phyloP scores from a whole-genome alignment of 2,329 filamentous ascomycete species.

The Cylindrodendrum hubeiense region DNA sequence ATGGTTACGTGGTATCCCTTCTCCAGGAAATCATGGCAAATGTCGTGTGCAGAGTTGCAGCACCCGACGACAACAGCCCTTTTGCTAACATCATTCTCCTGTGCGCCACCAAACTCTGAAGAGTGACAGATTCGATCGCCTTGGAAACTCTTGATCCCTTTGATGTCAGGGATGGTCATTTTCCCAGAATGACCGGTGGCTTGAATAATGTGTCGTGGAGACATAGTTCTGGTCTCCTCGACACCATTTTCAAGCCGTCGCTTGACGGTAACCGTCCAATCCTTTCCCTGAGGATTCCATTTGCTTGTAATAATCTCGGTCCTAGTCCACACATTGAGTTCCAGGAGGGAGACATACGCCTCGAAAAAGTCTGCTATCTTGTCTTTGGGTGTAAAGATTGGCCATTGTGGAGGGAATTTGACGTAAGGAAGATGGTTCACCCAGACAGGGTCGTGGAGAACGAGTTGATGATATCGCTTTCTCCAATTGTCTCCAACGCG shows the following conservation, averaged over 20 bases:
- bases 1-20: conserved; percentile 76
- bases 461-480: conserved; percentile 71
- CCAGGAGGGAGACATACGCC: conserved; percentile 72
- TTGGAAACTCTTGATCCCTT: conserved; percentile 55
- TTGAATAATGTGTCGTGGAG: conserved; percentile 73
- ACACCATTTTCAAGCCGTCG: conserved; percentile 58
- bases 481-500: conserved; percentile 75
- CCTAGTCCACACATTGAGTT: conserved; percentile 75
- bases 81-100: conserved; percentile 59
- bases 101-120: conserved; percentile 66
- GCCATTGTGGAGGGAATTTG: conserved; percentile 74
- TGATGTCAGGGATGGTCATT: conserved; percentile 68
- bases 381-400: conserved; percentile 79
- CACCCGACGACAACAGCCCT: conserved; percentile 74
- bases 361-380: conserved; percentile 79
- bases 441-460: conserved; percentile 76
- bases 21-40: conserved; percentile 74
- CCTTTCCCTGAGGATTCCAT: conserved; percentile 62
- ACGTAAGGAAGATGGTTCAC: conserved; percentile 74
- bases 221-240: conserved; percentile 63
- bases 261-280: conserved; percentile 68
- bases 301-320: conserved; percentile 61
- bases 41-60: conserved; percentile 76
- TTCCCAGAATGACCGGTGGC: conserved; percentile 76
- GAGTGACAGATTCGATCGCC: conserved; percentile 72